A percentile compares a stretch with the other conserved stretches of the same genome.
phyloP scores from a whole-genome alignment of 306 rosid genomes.

The Abrus precatorius region DNA sequence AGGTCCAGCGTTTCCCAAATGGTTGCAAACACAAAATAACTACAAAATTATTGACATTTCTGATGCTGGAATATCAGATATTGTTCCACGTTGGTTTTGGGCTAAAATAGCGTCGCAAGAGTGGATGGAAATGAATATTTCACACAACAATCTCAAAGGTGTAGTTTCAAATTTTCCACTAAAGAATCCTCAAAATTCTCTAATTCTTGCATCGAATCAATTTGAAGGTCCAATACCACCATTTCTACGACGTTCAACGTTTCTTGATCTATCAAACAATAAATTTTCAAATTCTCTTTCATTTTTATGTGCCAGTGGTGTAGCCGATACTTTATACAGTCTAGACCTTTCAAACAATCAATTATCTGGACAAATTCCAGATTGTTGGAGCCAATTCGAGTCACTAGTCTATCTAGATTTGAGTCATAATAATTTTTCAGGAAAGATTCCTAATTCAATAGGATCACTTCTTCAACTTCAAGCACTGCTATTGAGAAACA shows the following conservation, averaged over 20 bases:
- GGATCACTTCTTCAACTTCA: constrained; percentile 17
- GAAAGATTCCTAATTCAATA: constrained; percentile 29
- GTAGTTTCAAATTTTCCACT: too few relatives aligned
- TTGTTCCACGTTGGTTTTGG: constrained; percentile 32
- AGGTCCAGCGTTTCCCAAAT: constrained; percentile 34
- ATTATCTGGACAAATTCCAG: constrained; percentile 15
- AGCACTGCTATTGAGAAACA: constrained; percentile 34
- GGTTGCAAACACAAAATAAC: constrained; percentile 24
- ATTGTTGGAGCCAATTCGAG: constrained; percentile 40
- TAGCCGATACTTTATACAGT: not conserved
- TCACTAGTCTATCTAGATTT: constrained; percentile 40
- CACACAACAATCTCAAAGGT: not conserved
- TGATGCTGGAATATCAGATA: not conserved
- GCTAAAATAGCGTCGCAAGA: rapidly evolving
- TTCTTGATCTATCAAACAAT: constrained; percentile 16
- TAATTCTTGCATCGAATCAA: not conserved
- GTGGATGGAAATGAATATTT: not conserved
- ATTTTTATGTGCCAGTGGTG: constrained; percentile 18
- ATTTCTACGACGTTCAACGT: not conserved
- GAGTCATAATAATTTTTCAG: constrained; percentile 38
- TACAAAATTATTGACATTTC: rapidly evolving
- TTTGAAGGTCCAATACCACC: constrained; percentile 36
- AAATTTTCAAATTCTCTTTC: constrained; percentile 12
- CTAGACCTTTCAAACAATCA: constrained; percentile 33
- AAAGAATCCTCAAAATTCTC: too few relatives aligned